Conservation (phyloP, 1,284 basidiomycete species). For the Ceratobasidium sp. region DNA sequence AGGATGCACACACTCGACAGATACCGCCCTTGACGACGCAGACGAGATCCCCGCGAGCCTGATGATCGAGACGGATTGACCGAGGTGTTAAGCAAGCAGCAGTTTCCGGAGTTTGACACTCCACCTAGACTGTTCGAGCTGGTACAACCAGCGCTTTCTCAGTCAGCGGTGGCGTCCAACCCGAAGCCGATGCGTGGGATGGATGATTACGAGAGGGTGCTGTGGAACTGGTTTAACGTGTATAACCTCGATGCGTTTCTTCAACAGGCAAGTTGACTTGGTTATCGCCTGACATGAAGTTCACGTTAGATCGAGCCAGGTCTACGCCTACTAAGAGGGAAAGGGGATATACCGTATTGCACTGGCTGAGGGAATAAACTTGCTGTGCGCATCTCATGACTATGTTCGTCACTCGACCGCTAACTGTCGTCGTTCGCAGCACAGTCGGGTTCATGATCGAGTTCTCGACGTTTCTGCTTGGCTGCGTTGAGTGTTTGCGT, state of each 20-base stretch:
- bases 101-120: conserved; percentile 52
- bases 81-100: conserved; percentile 32
- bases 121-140: conserved; percentile 77
- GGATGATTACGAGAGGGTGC: conserved; percentile 87
- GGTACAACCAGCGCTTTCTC: conserved; percentile 49
- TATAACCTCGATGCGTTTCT: conserved; percentile 95
- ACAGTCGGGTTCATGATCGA: conserved; percentile 97
- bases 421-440: conserved; percentile 62
- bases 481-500: conserved; percentile 92
- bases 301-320: conserved; percentile 52
- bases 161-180: conserved; percentile 49
- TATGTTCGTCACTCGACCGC: conserved; percentile 21
- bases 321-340: conserved; percentile 93
- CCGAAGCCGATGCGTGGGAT: conserved; percentile 72
- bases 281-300: neutral
- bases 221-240: conserved; percentile 99
- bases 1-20: conserved; percentile 27
- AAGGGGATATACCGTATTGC: conserved; percentile 97
- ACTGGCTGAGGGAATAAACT: conserved; percentile 85
- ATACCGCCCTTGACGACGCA: conserved; percentile 64
- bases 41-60: conserved; percentile 86
- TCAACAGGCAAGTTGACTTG: conserved; percentile 74
- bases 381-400: conserved; percentile 75
- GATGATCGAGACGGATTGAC: conserved; percentile 74
- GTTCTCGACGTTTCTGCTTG: conserved; percentile 95